Base-by-base conservation (phyloP, 257 asterid genomes). In the Primulina eburnea region DNA sequence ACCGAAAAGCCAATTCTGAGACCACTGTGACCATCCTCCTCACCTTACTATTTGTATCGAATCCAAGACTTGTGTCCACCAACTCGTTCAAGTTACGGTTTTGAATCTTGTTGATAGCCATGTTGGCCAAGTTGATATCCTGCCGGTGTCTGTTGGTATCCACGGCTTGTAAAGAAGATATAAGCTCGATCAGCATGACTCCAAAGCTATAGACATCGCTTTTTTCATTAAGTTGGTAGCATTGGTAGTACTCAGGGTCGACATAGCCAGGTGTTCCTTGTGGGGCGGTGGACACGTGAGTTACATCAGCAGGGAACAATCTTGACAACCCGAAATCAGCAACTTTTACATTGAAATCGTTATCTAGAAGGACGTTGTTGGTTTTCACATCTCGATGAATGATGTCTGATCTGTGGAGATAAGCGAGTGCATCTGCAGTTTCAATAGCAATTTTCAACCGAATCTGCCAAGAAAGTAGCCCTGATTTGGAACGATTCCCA, bases 231-330 rank as follows among this genome's bases (percentile, higher is more conserved):
- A 92, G 87, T 34, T 89, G 89, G 81, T 89, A 92, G 79, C 86
- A 87, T 26, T 88, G 85, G 56, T 92, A 87, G 74, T 92, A 89
- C 80, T 89, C 95, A 0, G 97, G 97, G 75, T 92, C 96, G 0
- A 89, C 96, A 24, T 89, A 92, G 69, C 96, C 96, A 0, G 96
- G 98, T 2, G 96, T 89, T 38, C 98, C 98, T 71, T 92, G 98
- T 28, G 98, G 96, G 35, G 96, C 96, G 3, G 96, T 89, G 12
- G 98, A 88, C 64, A 89, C 84, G 33, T 92, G 98, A 3, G 92
- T 89, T 32, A 67, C 95, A 20, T 85, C 67, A 7, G 28, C 78
- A 16, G 96, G 96, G 84, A 86, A 85, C 28, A 83, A 70, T 6
- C 96, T 76, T 5, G 96, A 92, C 26, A 92, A 64, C 29, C 97